Evolutionary conservation across 352 stramenopile species (phyloP), one percentile per base, ranked within the genome.

Genomic region (Phytophthora cajani): DNA sequence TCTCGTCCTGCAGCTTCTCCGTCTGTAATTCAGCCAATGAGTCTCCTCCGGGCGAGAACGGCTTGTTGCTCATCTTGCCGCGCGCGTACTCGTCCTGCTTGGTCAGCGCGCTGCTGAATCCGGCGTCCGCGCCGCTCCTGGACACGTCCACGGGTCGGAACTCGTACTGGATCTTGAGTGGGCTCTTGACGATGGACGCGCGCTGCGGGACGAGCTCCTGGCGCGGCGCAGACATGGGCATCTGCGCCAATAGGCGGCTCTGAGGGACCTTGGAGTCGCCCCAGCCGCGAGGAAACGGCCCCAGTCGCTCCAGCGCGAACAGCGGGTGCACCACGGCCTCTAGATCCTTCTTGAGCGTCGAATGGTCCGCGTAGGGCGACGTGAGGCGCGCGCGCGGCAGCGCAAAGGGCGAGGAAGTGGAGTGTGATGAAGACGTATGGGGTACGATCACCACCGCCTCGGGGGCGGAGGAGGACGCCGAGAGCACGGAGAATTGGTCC

Each of bases 61-160:
- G 87, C 52, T 85, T 87, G 68, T 94, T 94, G 52, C 80, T 90
- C 69, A 91, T 91, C 68, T 86, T 92, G 30, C 89, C 87, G 53
- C 87, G 78, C 23, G 84, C 86, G 62, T 96, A 94, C 63, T 93
- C 85, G 75, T 93, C 81, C 72, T 93, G 84, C 49, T 90, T 90
- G 49, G 77, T 88, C 56, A 92, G 71, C 8, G 84, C 84, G 59
- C 81, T 89, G 16, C 81, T 84, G 59, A 93, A 91, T 27, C 77
- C 82, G 56, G 87, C 69, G 40, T 86, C 62, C 12, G 78, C 71
- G 36, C 75, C 69, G 0, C 72, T 71, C 49, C 68, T 72, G 23
- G 72, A 64, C 32, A 55, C 60, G n/a, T 78, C 68, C 44, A 89
- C 67, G 1, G 69, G 46, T 9, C 81, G 81, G 68, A 90, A 90